Percentiles rank a stretch among this genome's conserved stretches.
These are phyloP conservation scores for Picochlorum sp. DNA, from an alignment of 139 green algal species.

Conservation along the genomic window DNA sequence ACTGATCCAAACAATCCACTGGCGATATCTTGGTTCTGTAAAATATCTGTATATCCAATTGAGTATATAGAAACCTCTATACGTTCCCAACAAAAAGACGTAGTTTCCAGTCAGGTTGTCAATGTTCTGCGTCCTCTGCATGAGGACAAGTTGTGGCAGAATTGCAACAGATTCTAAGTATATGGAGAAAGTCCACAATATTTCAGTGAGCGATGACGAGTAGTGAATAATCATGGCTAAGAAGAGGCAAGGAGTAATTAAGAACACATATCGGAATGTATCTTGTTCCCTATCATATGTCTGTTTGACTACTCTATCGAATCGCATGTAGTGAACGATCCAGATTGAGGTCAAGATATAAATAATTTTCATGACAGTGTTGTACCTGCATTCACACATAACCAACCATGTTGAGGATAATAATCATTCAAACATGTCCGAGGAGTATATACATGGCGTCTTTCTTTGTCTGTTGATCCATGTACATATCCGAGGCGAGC, in stretches of 20 bases:
- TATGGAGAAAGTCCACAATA: conserved; percentile 98
- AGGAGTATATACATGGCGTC: background rate
- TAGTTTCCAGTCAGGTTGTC: conserved; percentile 99
- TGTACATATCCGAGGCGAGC: background rate
- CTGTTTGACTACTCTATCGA: conserved; percentile 70
- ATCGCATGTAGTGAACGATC: conserved; percentile 91
- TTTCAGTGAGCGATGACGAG: conserved; percentile 60
- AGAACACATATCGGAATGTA: conserved; percentile 82
- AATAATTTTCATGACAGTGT: conserved; percentile 96
- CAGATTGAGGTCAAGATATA: conserved; percentile 70
- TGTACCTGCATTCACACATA: too few species aligned
- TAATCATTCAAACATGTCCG: background rate
- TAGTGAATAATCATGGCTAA: conserved; percentile 74
- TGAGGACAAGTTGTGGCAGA: conserved; percentile 94
- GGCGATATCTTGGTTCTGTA: conserved; percentile 81
- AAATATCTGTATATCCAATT: conserved; percentile 98
- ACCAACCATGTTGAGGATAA: too few species aligned
- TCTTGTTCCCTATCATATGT: conserved; percentile 97
- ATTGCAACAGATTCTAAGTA: conserved; percentile 98
- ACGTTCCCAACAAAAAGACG: conserved; percentile 89
- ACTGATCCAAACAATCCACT: conserved; percentile 85
- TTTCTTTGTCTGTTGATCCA: background rate
- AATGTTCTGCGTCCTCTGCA: conserved; percentile 97
- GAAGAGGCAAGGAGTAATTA: conserved; percentile 63
- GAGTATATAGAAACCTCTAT: conserved; percentile 93